Conservation (phyloP, 306 rosid species). For the Abrus pulchellus region DNA sequence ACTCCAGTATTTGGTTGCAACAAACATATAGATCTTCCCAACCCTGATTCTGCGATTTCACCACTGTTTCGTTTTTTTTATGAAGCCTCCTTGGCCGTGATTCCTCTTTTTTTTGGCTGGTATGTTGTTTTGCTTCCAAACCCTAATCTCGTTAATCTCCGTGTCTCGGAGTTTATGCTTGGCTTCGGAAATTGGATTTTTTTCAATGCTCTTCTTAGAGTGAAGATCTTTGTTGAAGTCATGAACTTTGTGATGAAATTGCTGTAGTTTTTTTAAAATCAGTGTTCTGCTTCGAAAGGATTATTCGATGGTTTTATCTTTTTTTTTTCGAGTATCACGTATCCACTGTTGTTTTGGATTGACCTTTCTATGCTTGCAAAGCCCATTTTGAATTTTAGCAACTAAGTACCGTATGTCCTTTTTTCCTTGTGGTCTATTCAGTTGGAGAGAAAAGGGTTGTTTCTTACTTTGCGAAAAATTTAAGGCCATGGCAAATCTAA, state of each 20-base stretch:
- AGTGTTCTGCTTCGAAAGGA: conserved; percentile 25
- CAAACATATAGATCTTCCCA: conserved; percentile 52
- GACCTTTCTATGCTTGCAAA: conserved; percentile 13
- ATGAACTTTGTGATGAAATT: conserved; percentile 17
- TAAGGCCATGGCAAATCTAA: conserved; percentile 25
- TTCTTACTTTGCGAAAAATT: conserved; percentile 26
- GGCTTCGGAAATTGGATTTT: conserved; percentile 47
- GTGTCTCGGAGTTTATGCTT: conserved; percentile 18
- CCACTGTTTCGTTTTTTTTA: conserved; percentile 48
- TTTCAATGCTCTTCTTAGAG: conserved; percentile 16
- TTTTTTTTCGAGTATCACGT: not conserved
- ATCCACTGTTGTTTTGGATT: conserved; percentile 39
- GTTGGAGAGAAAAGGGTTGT: conserved; percentile 17
- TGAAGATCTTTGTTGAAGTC: conserved; percentile 48
- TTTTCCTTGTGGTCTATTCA: conserved; percentile 8
- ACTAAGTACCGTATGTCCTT: not conserved
- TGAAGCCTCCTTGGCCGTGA: conserved; percentile 66
- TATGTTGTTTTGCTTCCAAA: conserved; percentile 56
- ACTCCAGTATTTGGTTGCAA: not conserved
- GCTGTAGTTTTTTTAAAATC: conserved; percentile 34
- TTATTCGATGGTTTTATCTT: conserved; percentile 33
- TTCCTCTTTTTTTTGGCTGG: conserved; percentile 53
- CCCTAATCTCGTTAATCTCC: conserved; percentile 54
- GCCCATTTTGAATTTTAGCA: conserved; percentile 32
- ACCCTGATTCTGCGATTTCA: conserved; percentile 52